A percentile compares a stretch with the other conserved stretches of the same genome.
Conservation (phyloP, 306 rosid genomes). For the Trichosanthes cucumerina region DNA sequence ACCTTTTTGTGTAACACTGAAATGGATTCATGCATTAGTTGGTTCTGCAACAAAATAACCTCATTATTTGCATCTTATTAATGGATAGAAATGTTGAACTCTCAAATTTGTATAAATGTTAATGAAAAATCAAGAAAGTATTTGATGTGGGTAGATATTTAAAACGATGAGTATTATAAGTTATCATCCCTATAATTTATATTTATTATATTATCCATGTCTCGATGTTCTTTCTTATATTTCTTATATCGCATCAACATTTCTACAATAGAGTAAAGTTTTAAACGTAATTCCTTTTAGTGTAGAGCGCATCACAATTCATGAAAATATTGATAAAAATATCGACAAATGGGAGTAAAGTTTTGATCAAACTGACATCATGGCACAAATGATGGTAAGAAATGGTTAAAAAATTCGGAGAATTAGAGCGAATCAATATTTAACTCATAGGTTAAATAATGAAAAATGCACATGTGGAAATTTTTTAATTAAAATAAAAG, state of each 20-base stretch:
- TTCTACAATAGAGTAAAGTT: too few species aligned
- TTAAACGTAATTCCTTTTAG: too few species aligned
- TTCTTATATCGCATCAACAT: too few species aligned
- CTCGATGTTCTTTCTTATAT: too few species aligned
- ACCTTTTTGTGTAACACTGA: constrained; percentile 71
- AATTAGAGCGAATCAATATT: not conserved
- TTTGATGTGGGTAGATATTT: not conserved
- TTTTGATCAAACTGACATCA: not conserved
- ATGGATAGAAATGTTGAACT: not conserved
- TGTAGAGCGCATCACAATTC: too few species aligned
- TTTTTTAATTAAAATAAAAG: not conserved
- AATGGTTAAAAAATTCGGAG: not conserved
- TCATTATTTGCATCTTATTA: not conserved
- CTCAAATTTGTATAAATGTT: not conserved
- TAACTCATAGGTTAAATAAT: not conserved
- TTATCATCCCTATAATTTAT: too few species aligned
- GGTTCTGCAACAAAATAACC: constrained; percentile 47
- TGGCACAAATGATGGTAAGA: not conserved
- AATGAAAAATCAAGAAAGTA: not conserved
- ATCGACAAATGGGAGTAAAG: not conserved
- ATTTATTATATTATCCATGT: too few species aligned
- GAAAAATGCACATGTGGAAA: not conserved
- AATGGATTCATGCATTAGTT: constrained; percentile 60
- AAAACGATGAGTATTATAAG: not conserved
- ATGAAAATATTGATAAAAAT: not conserved